Conservation (phyloP, 345 rosid genomes). For the Gossypium thurberi region DNA sequence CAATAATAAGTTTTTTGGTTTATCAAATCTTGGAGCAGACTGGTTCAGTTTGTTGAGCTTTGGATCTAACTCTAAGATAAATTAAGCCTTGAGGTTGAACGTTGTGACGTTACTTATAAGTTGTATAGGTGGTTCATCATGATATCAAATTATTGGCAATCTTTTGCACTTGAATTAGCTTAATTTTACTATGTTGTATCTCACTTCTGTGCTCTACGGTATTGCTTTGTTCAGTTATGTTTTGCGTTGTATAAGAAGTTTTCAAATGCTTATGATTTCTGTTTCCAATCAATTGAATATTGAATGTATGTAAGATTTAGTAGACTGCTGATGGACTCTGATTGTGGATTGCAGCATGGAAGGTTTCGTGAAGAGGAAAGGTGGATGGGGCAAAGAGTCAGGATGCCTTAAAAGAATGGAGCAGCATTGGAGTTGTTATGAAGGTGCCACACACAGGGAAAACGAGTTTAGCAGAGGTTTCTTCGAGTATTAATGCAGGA, state of each 20-base stretch:
- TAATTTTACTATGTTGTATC: neutral
- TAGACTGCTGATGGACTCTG: slow-evolving; percentile 6
- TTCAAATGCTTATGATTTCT: neutral
- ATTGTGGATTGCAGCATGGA: slow-evolving; percentile 33
- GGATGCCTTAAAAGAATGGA: neutral
- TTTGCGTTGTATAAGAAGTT: neutral
- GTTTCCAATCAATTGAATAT: neutral
- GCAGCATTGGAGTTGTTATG: slow-evolving; percentile 6
- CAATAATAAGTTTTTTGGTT: neutral
- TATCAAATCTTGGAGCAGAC: neutral
- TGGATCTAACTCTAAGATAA: neutral
- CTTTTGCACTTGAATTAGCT: neutral
- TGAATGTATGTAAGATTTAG: neutral
- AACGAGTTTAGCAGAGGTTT: slow-evolving; percentile 6
- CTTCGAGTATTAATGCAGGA: slow-evolving; percentile 22
- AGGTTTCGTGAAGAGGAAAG: slow-evolving; percentile 31
- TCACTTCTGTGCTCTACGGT: neutral
- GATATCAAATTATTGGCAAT: neutral
- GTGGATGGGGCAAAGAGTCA: neutral
- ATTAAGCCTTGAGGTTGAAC: neutral
- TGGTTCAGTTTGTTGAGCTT: neutral
- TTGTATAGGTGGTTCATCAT: neutral
- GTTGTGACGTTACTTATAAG: neutral
- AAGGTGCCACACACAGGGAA: slow-evolving; percentile 4
- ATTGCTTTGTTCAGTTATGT: neutral